A percentile compares a stretch with the other conserved stretches of the same genome.
Conservation (phyloP, 2,329 filamentous ascomycete genomes). For the Cadophora sp. region DNA sequence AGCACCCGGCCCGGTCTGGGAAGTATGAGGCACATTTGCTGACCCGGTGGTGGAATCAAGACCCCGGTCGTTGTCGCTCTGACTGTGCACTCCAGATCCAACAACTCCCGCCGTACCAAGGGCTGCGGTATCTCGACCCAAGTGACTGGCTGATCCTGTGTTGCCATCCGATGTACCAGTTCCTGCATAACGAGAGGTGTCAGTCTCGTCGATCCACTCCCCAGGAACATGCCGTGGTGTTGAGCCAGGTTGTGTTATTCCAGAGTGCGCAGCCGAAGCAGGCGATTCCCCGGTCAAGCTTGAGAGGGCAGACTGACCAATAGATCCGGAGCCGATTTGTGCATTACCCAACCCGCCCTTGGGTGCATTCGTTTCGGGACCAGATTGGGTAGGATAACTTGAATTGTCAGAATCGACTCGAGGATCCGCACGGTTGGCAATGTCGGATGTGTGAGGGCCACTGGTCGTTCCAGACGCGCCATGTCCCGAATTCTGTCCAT, state of each 20-base stretch:
- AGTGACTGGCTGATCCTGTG: slow-evolving; percentile 33
- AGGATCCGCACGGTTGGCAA: slow-evolving; percentile 56
- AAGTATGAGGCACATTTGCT: slow-evolving; percentile 5
- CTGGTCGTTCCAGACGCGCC: slow-evolving; percentile 13
- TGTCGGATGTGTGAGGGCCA: slow-evolving; percentile 20
- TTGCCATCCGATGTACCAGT: neutral
- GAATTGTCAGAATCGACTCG: slow-evolving; percentile 54
- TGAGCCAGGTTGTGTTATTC: neutral
- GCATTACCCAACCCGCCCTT: neutral
- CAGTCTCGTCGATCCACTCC: slow-evolving; percentile 16
- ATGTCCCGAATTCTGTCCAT: neutral
- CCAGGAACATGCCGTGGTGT: slow-evolving; percentile 11
- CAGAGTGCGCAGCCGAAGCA: neutral
- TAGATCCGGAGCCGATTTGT: slow-evolving; percentile 1
- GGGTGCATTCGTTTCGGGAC: neutral
- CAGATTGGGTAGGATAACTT: slow-evolving; percentile 29
- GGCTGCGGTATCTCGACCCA: slow-evolving; percentile 29
- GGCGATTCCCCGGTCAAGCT: neutral
- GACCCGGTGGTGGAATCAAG: slow-evolving; percentile 5
- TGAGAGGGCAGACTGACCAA: slow-evolving; percentile 10
- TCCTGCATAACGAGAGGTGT: slow-evolving; percentile 12
- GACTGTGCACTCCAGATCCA: slow-evolving; percentile 36
- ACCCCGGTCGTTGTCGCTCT: slow-evolving; percentile 17
- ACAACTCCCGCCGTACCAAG: slow-evolving; percentile 28
- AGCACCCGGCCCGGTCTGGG: slow-evolving; percentile 1